Conservation (phyloP, 805 yeast species). For the Yarrowia keelungensis region DNA sequence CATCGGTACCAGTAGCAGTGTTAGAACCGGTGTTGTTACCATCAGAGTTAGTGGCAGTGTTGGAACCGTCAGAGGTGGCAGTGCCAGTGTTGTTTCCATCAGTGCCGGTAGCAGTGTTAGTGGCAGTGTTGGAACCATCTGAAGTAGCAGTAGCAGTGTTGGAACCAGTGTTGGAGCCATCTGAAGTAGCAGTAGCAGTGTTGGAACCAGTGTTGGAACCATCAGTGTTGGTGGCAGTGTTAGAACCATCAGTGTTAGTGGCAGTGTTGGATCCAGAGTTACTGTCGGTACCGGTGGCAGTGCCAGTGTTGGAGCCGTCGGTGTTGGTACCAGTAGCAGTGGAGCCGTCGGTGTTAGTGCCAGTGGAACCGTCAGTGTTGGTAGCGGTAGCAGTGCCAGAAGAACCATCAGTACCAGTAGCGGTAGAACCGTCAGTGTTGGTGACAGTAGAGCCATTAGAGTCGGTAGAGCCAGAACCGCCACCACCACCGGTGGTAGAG, state of each 20-base stretch:
- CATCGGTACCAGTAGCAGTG: background rate
- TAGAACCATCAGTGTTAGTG: background rate
- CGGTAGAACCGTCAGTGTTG: background rate
- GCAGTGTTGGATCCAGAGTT: background rate
- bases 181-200: too few species aligned
- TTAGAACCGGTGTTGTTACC: background rate
- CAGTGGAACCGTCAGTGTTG: background rate
- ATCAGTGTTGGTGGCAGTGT: background rate
- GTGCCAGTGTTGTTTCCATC: background rate
- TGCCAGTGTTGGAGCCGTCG: background rate
- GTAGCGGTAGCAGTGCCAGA: background rate
- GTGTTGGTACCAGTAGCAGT: background rate
- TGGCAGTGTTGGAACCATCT: background rate
- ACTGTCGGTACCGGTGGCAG: background rate
- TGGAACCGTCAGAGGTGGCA: constrained; percentile 2
- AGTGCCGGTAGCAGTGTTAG: background rate
- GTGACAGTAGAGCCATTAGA: background rate
- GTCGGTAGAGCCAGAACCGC: background rate
- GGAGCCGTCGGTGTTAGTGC: background rate
- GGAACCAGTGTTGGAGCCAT: background rate
- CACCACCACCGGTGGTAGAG: background rate
- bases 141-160: background rate
- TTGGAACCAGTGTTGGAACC: background rate
- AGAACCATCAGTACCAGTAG: background rate
- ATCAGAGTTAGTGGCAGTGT: background rate